These are phyloP conservation scores for Buddleja alternifolia DNA, from an alignment of 257 asterid genomes.

Conservation along the genomic window DNA sequence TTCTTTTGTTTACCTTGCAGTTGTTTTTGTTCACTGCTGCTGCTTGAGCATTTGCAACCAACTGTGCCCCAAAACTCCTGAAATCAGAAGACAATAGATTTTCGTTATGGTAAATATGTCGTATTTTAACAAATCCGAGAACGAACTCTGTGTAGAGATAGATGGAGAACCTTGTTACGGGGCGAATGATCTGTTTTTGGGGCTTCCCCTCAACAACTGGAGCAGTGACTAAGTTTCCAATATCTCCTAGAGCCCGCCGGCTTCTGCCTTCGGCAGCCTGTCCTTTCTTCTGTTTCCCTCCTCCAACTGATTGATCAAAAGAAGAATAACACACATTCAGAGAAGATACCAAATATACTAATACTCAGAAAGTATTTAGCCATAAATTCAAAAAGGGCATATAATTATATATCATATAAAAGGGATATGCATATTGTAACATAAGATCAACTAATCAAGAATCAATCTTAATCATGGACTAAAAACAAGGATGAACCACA, in stretches of 20 bases:
- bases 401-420: no score
- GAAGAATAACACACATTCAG: background rate
- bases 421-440: no score
- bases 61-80: conserved; percentile 50
- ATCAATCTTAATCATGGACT: no score
- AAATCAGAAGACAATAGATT: conserved; percentile 16
- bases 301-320: conserved; percentile 38
- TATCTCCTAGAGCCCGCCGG: conserved; percentile 67
- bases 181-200: conserved; percentile 45
- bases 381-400: no score
- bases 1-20: conserved; percentile 31
- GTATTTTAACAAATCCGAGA: background rate
- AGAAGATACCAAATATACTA: background rate
- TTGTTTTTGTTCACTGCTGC: conserved; percentile 40
- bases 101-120: background rate
- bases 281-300: conserved; percentile 53
- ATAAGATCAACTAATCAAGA: no score
- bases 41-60: conserved; percentile 52
- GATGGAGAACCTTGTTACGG: conserved; percentile 39
- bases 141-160: background rate
- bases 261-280: conserved; percentile 51
- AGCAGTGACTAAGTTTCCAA: conserved; percentile 64
- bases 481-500: no score
- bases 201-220: conserved; percentile 48
- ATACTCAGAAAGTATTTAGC: background rate